Percentiles rank a stretch among this genome's conserved stretches.
phyloP scores from a whole-genome alignment of 495 filamentous ascomycete genomes.

The Tuber brumale region DNA sequence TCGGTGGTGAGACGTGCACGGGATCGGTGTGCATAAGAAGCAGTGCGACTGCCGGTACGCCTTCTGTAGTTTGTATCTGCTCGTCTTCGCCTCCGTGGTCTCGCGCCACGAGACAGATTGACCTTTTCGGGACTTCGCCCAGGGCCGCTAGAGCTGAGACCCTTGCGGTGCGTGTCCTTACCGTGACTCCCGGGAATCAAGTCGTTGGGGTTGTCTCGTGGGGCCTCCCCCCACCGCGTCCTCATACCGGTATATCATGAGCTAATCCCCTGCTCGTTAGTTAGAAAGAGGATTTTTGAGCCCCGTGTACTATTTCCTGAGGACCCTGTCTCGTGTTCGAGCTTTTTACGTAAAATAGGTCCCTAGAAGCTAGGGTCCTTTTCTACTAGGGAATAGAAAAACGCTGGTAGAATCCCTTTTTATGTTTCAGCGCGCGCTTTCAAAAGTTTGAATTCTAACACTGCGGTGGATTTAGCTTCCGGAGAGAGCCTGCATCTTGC shows the following conservation, averaged over 20 bases:
- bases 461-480: not conserved
- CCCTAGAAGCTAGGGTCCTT: not conserved
- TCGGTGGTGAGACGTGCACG: not conserved
- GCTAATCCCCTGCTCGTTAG: not conserved
- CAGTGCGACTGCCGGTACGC: not conserved
- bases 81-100: not conserved
- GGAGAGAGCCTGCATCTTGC: not conserved
- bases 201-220: not conserved
- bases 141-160: not conserved
- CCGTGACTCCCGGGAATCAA: not conserved
- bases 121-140: not conserved
- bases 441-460: not conserved
- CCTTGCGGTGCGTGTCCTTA: not conserved
- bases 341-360: not conserved
- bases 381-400: not conserved
- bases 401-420: not conserved
- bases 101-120: not conserved
- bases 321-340: not conserved
- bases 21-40: not conserved
- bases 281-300: not conserved
- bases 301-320: not conserved
- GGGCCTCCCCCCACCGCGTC: not conserved
- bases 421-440: not conserved
- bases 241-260: not conserved
- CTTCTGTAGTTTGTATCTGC: not conserved